These are phyloP conservation scores for Massariosphaeria phaeospora DNA, from an alignment of 495 filamentous ascomycete species.

Conservation along the genomic window DNA sequence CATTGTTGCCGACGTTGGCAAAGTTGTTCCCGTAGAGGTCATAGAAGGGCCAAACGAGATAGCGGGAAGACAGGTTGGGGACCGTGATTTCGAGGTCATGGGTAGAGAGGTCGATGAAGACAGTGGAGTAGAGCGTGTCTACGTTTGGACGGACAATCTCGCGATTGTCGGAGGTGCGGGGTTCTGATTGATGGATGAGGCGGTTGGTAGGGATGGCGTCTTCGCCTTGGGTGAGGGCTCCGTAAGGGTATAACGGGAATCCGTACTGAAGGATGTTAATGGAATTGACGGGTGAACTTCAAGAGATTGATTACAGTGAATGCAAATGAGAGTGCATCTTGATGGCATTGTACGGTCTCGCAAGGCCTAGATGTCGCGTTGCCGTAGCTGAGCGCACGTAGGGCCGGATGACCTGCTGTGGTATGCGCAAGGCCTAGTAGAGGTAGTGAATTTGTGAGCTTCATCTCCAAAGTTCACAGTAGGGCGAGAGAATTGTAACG, in stretches of 20 bases:
- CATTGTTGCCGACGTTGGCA: slow-evolving; percentile 13
- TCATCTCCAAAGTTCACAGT: background rate
- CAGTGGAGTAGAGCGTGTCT: slow-evolving; percentile 20
- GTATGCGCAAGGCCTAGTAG: background rate
- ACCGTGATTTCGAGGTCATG: slow-evolving; percentile 18
- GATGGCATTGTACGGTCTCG: background rate
- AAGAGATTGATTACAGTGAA: background rate
- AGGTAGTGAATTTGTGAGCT: too few relatives aligned
- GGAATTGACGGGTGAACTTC: background rate
- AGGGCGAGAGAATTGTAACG: background rate
- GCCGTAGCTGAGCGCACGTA: background rate
- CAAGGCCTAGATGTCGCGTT: too few relatives aligned
- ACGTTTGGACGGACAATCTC: slow-evolving; percentile 20
- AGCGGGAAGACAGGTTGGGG: slow-evolving; percentile 10
- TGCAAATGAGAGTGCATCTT: background rate
- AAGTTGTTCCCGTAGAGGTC: slow-evolving; percentile 20
- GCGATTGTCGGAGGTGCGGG: background rate
- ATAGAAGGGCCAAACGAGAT: slow-evolving; percentile 15
- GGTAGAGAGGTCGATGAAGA: slow-evolving; percentile 8
- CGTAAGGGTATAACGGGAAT: background rate
- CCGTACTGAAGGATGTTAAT: background rate
- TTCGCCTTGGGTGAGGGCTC: background rate
- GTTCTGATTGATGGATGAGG: background rate
- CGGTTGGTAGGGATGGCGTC: background rate
- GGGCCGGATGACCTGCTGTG: background rate